Conservation (phyloP, 352 stramenopile species). For the Globisporangium echinulatum region DNA sequence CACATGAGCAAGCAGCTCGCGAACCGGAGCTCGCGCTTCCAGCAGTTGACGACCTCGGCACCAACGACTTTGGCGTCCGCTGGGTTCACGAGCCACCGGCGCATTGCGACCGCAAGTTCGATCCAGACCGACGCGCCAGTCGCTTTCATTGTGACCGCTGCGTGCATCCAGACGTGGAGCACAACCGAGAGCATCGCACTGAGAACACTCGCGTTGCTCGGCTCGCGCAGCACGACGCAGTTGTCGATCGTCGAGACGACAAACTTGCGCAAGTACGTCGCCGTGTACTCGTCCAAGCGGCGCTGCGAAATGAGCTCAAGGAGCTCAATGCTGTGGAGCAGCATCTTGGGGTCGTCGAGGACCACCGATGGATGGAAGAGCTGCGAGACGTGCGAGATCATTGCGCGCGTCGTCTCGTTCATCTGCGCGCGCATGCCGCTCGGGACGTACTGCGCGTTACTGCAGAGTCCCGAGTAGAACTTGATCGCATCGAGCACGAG, state of each 20-base stretch:
- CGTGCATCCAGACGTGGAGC: constrained; percentile 85
- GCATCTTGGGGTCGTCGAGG: constrained; percentile 75
- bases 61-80: constrained; percentile 52
- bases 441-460: constrained; percentile 61
- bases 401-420: constrained; percentile 70
- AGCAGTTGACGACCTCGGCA: constrained; percentile 71
- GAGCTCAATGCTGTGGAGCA: constrained; percentile 81
- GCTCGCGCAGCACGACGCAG: constrained; percentile 59
- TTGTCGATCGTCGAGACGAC: constrained; percentile 83
- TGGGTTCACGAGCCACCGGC: constrained; percentile 68
- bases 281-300: constrained; percentile 76
- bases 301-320: constrained; percentile 83
- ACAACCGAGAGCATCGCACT: constrained; percentile 79
- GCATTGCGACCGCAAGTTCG: constrained; percentile 72
- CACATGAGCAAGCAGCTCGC: constrained; percentile 79
- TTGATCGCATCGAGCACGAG: constrained; percentile 83
- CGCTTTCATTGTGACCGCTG: constrained; percentile 45
- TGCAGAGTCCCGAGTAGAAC: constrained; percentile 83
- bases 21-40: constrained; percentile 78
- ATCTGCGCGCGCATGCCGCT: constrained; percentile 77
- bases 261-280: constrained; percentile 83
- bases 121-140: constrained; percentile 69
- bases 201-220: constrained; percentile 49
- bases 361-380: constrained; percentile 83
- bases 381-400: constrained; percentile 86